Evolutionary conservation across 1,284 basidiomycete genomes (phyloP).

Genomic region (Wolfiporia cocos): DNA sequence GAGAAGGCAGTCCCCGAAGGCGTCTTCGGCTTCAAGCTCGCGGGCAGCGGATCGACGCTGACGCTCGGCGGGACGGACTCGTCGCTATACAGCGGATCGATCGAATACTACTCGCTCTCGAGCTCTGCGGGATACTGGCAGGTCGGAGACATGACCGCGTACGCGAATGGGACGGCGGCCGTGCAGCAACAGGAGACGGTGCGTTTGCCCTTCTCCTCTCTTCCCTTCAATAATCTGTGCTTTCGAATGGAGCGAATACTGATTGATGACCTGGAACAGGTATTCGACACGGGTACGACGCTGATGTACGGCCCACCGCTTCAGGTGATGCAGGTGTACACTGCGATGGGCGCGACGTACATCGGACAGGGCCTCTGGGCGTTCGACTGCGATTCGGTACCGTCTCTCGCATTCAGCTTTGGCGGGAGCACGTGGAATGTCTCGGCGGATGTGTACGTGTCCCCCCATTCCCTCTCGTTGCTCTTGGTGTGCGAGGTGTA

Average conservation of each 20-base stretch:
- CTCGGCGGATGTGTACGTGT: constrained; percentile 14
- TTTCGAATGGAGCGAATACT: too few species aligned
- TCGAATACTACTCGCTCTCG: constrained; percentile 15
- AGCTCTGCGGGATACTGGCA: constrained; percentile 31
- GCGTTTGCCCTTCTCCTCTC: too few species aligned
- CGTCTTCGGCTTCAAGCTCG: constrained; percentile 54
- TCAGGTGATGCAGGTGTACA: constrained; percentile 37
- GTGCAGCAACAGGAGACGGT: constrained; percentile 24
- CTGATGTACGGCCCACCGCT: constrained; percentile 40
- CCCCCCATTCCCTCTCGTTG: too few species aligned
- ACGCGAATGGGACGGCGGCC: constrained; percentile 22
- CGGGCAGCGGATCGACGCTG: constrained; percentile 38
- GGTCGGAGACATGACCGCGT: constrained; percentile 28
- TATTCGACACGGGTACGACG: constrained; percentile 40
- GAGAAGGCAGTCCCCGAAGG: constrained; percentile 30
- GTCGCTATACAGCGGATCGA: constrained; percentile 30
- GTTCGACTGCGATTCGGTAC: constrained; percentile 33
- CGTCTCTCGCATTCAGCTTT: constrained; percentile 33
- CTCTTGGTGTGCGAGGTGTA: too few species aligned
- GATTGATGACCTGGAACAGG: too few species aligned
- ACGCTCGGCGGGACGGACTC: constrained; percentile 48
- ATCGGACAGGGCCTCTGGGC: constrained; percentile 30
- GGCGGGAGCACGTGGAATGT: constrained; percentile 33
- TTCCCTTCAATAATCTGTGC: too few species aligned
- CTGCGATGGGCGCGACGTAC: constrained; percentile 32